Evolutionary conservation across 2,329 filamentous ascomycete genomes (phyloP).

Genomic region (Basipetospora chlamydospora): DNA sequence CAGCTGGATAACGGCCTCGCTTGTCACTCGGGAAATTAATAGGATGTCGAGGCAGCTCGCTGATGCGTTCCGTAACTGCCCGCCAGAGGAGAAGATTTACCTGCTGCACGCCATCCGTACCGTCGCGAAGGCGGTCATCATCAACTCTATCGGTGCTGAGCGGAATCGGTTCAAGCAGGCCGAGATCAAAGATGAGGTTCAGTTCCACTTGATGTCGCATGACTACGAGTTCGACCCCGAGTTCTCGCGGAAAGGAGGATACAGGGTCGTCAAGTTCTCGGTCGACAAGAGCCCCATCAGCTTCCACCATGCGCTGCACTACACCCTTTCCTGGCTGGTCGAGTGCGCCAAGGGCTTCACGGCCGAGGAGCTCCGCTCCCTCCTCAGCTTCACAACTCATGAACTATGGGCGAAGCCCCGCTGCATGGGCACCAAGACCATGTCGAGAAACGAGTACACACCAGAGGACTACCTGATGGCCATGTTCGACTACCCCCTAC

Average conservation of each 20-base stretch:
- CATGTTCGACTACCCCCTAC: slow-evolving; percentile 81
- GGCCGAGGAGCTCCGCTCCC: slow-evolving; percentile 46
- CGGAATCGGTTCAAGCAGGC: slow-evolving; percentile 69
- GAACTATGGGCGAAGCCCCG: slow-evolving; percentile 53
- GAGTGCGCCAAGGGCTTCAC: slow-evolving; percentile 72
- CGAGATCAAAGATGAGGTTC: slow-evolving; percentile 75
- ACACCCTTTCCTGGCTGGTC: slow-evolving; percentile 88
- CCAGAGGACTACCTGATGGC: slow-evolving; percentile 72
- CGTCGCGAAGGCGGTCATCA: slow-evolving; percentile 68
- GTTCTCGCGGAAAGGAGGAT: slow-evolving; percentile 33
- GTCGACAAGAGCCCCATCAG: slow-evolving; percentile 86
- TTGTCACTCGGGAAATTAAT: slow-evolving; percentile 92
- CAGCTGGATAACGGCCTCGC: slow-evolving; percentile 90
- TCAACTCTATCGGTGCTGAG: slow-evolving; percentile 83
- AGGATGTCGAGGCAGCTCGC: slow-evolving; percentile 77
- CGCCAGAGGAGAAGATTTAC: slow-evolving; percentile 47
- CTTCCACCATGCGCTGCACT: slow-evolving; percentile 94
- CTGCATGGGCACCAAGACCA: slow-evolving; percentile 43
- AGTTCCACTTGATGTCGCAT: slow-evolving; percentile 62
- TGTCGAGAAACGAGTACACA: slow-evolving; percentile 40
- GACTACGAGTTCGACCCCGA: slow-evolving; percentile 67
- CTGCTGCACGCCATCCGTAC: slow-evolving; percentile 59
- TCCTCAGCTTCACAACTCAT: slow-evolving; percentile 58
- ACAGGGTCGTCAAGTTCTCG: slow-evolving; percentile 68
- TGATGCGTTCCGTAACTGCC: slow-evolving; percentile 64